A percentile compares a stretch with the other conserved stretches of the same genome.
Evolutionary conservation across 352 stramenopile species (phyloP).

Genomic region (Phytophthora kernoviae): DNA sequence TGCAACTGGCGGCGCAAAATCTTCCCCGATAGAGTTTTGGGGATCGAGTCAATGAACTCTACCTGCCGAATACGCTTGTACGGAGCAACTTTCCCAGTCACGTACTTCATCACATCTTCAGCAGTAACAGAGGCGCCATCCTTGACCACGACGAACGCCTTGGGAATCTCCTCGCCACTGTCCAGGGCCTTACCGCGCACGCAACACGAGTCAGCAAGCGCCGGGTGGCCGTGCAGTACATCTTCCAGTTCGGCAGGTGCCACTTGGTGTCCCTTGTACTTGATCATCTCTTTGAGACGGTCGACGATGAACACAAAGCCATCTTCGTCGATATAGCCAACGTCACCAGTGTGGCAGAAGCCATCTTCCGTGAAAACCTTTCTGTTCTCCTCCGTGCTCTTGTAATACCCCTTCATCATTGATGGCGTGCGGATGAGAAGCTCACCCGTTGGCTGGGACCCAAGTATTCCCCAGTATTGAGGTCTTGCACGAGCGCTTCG

Average conservation of each 20-base stretch:
- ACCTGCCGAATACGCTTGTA: constrained; percentile 90
- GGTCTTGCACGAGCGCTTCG: constrained; percentile 38
- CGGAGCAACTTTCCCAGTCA: constrained; percentile 73
- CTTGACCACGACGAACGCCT: constrained; percentile 90
- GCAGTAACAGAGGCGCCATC: constrained; percentile 39
- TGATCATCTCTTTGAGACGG: constrained; percentile 96
- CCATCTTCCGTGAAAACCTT: constrained; percentile 72
- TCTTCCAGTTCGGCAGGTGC: constrained; percentile 92
- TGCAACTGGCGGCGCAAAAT: constrained; percentile 88
- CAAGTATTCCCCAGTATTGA: constrained; percentile 38
- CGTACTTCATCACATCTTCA: constrained; percentile 80
- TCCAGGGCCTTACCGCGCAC: constrained; percentile 61
- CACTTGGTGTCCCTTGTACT: constrained; percentile 93
- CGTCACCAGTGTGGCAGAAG: constrained; percentile 90
- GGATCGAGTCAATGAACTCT: constrained; percentile 87
- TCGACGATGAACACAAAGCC: constrained; percentile 93
- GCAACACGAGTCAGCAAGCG: constrained; percentile 78
- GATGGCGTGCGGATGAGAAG: constrained; percentile 63
- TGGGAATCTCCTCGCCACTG: constrained; percentile 86
- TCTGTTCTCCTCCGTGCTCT: constrained; percentile 81
- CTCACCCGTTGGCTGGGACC: constrained; percentile 56
- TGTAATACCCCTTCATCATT: constrained; percentile 50
- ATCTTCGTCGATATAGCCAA: constrained; percentile 91
- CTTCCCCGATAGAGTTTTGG: constrained; percentile 91
- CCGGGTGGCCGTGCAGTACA: constrained; percentile 75